Evolutionary conservation across 208 protist species (phyloP).

Genomic region (Trypanosoma avium): DNA sequence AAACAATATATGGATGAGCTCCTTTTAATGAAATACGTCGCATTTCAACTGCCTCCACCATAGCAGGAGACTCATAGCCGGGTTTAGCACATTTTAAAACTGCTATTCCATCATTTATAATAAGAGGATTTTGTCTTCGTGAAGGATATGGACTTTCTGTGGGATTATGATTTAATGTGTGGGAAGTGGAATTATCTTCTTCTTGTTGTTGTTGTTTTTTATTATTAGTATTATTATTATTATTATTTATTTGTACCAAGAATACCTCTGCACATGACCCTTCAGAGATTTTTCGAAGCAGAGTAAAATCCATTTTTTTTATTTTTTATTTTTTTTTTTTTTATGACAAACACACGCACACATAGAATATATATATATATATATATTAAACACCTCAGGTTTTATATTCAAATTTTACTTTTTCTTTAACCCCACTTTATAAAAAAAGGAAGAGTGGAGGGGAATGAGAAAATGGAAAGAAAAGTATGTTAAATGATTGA

Average conservation of each 20-base stretch:
- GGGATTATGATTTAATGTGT: too few species aligned
- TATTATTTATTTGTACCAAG: not conserved
- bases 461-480: constrained; percentile 13
- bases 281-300: constrained; percentile 7
- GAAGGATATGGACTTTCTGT: too few species aligned
- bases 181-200: too few species aligned
- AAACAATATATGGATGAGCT: constrained; percentile 13
- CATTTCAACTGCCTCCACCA: constrained; percentile 15
- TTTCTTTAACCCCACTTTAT: too few species aligned
- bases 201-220: too few species aligned
- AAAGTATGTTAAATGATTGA: not conserved
- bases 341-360: not conserved
- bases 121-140: not conserved
- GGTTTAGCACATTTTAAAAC: constrained; percentile 13
- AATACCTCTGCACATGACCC: constrained; percentile 14
- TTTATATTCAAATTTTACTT: too few species aligned
- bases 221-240: not conserved
- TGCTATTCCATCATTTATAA: not conserved
- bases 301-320: constrained; percentile 7
- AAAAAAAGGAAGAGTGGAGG: not conserved
- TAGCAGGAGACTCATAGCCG: not conserved
- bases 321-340: constrained; percentile 3
- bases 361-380: not conserved
- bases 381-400: too few species aligned
- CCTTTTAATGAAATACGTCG: not conserved